Evolutionary conservation across 805 yeast genomes (phyloP).

Genomic region (Candida ortonii): DNA sequence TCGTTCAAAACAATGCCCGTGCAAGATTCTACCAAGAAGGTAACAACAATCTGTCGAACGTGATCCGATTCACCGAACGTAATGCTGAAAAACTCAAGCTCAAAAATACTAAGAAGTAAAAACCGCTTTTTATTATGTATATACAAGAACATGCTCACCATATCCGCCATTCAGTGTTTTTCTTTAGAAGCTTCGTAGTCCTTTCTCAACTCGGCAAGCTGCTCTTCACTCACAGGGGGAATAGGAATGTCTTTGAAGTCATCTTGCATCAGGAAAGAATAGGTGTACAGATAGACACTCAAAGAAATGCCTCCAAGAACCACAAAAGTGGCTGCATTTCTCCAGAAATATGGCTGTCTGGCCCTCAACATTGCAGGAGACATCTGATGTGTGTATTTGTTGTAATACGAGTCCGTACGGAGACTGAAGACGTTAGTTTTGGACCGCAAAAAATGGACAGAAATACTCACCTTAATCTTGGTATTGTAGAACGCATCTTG

Average conservation of each 20-base stretch:
- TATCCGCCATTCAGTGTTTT: slow-evolving; percentile 8
- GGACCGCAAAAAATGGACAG: too few relatives aligned
- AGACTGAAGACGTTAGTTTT: slow-evolving; percentile 18
- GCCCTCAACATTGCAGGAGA: slow-evolving; percentile 93
- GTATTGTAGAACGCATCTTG: slow-evolving; percentile 24
- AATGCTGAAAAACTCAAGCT: slow-evolving; percentile 24
- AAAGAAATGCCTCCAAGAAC: slow-evolving; percentile 61
- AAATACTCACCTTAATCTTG: slow-evolving; percentile 23
- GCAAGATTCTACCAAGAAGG: slow-evolving; percentile 30
- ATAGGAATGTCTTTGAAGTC: slow-evolving; percentile 91
- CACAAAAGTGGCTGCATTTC: slow-evolving; percentile 63
- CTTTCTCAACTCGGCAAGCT: slow-evolving; percentile 64
- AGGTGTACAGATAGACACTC: slow-evolving; percentile 66
- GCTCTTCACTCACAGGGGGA: slow-evolving; percentile 84
- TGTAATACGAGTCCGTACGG: slow-evolving; percentile 34
- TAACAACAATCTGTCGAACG: slow-evolving; percentile 31
- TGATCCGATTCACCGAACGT: slow-evolving; percentile 30
- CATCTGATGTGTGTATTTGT: slow-evolving; percentile 58
- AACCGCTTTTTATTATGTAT: slow-evolving; percentile 7
- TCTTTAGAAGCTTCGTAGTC: slow-evolving; percentile 58
- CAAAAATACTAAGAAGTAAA: slow-evolving; percentile 3
- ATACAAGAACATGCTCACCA: slow-evolving; percentile 1
- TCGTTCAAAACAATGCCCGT: slow-evolving; percentile 18
- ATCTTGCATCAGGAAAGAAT: slow-evolving; percentile 64
- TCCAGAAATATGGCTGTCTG: slow-evolving; percentile 79